A percentile compares a stretch with the other conserved stretches of the same genome.
Evolutionary conservation across 1,139 yeast genomes (phyloP).

Genomic region (Debaryomyces psychrophilus): DNA sequence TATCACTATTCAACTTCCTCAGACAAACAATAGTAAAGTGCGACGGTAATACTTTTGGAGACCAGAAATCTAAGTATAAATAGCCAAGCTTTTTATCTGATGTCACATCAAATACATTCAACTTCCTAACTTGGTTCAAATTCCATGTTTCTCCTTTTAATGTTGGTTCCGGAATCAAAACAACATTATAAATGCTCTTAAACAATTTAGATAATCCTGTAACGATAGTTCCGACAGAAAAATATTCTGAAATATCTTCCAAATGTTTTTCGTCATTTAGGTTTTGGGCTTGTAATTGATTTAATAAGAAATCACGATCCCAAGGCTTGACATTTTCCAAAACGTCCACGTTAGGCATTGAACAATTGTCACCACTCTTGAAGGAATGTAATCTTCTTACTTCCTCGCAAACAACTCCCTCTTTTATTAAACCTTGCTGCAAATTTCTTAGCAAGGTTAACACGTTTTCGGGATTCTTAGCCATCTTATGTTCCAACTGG

Average conservation of each 20-base stretch:
- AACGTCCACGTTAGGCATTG: slow-evolving; percentile 40
- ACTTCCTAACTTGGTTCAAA: slow-evolving; percentile 73
- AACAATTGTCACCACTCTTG: slow-evolving; percentile 31
- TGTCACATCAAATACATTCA: slow-evolving; percentile 58
- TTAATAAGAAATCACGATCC: slow-evolving; percentile 80
- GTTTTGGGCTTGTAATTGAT: slow-evolving; percentile 20
- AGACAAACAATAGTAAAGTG: slow-evolving; percentile 98
- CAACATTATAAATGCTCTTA: slow-evolving; percentile 71
- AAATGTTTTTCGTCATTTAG: slow-evolving; percentile 21
- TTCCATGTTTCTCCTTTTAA: slow-evolving; percentile 87
- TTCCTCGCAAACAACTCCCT: slow-evolving; percentile 64
- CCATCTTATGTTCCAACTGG: slow-evolving; percentile 89
- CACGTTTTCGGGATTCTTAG: slow-evolving; percentile 78
- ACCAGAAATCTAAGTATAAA: slow-evolving; percentile 51
- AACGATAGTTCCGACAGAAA: slow-evolving; percentile 85
- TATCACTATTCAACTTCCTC: slow-evolving; percentile 47
- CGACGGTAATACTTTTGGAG: slow-evolving; percentile 66
- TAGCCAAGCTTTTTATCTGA: slow-evolving; percentile 36
- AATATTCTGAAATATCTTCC: slow-evolving; percentile 58
- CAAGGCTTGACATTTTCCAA: slow-evolving; percentile 69
- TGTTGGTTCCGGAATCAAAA: slow-evolving; percentile 67
- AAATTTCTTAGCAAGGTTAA: slow-evolving; percentile 64
- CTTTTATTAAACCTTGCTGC: slow-evolving; percentile 39
- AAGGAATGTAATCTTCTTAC: slow-evolving; percentile 43
- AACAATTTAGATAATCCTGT: slow-evolving; percentile 80